Percentiles rank a stretch among this genome's conserved stretches.
These are phyloP conservation scores for Eurotiales sp. DNA, from an alignment of 2,329 filamentous ascomycete species.

Conservation along the genomic window DNA sequence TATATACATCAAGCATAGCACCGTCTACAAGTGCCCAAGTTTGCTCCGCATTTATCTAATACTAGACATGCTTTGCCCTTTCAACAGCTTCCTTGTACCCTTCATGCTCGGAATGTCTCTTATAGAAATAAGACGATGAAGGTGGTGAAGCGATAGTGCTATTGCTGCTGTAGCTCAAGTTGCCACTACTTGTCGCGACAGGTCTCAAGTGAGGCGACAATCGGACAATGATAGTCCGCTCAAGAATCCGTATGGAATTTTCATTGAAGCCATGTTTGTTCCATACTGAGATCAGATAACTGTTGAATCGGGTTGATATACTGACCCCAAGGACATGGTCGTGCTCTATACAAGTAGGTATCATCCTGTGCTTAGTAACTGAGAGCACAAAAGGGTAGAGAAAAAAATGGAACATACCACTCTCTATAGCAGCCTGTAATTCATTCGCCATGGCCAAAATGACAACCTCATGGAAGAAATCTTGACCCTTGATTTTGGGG, in stretches of 20 bases:
- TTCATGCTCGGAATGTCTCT: constrained; percentile 83
- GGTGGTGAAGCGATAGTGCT: not conserved
- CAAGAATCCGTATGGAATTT: constrained; percentile 70
- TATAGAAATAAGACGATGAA: constrained; percentile 62
- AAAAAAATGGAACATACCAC: constrained; percentile 57
- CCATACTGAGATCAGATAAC: constrained; percentile 86
- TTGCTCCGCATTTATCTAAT: not conserved
- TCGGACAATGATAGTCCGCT: constrained; percentile 68
- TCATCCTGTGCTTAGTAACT: constrained; percentile 9
- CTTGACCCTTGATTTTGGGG: constrained; percentile 65
- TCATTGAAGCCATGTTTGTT: constrained; percentile 82
- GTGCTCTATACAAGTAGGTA: too few relatives aligned
- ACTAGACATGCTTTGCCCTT: constrained; percentile 3
- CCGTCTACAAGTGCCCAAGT: too few relatives aligned
- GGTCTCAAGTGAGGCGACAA: constrained; percentile 70
- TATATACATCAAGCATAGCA: too few relatives aligned
- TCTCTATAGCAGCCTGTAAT: constrained; percentile 65
- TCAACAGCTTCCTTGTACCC: constrained; percentile 60
- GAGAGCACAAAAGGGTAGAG: constrained; percentile 17
- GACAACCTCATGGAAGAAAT: constrained; percentile 35
- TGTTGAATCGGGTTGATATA: constrained; percentile 83
- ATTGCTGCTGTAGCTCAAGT: not conserved
- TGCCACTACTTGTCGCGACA: constrained; percentile 42
- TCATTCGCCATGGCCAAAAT: constrained; percentile 37
- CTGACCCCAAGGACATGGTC: constrained; percentile 85